A percentile compares a stretch with the other conserved stretches of the same genome.
phyloP scores from a whole-genome alignment of 345 rosid species.

The Noccaea bulbosa region DNA sequence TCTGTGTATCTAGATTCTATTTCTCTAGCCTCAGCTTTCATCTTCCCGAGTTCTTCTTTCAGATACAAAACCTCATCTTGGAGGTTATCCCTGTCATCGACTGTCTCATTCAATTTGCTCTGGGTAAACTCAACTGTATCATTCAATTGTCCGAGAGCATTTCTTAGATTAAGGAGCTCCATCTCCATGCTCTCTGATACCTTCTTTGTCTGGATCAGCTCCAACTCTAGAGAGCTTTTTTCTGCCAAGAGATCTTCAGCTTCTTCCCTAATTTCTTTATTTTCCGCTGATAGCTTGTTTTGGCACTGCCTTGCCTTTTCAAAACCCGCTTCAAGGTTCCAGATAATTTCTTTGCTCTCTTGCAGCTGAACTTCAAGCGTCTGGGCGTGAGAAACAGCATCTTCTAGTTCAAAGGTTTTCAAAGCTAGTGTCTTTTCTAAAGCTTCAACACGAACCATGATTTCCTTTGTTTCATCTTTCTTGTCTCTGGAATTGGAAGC shows the following conservation, averaged over 20 bases:
- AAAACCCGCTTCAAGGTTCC: conserved; percentile 54
- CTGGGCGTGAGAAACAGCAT: conserved; percentile 53
- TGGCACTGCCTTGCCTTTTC: conserved; percentile 48
- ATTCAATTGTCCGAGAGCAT: conserved; percentile 64
- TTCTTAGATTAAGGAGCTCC: conserved; percentile 63
- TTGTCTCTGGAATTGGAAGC: conserved; percentile 77
- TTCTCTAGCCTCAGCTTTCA: conserved; percentile 59
- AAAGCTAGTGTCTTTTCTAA: conserved; percentile 68
- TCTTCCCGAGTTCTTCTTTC: conserved; percentile 62
- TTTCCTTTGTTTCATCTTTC: conserved; percentile 77
- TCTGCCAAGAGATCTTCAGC: conserved; percentile 53
- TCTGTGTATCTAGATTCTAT: conserved; percentile 68
- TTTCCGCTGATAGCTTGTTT: conserved; percentile 50
- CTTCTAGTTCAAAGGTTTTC: conserved; percentile 64
- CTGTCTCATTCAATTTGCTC: conserved; percentile 52
- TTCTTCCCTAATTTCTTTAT: conserved; percentile 56
- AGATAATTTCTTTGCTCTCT: conserved; percentile 60
- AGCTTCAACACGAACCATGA: conserved; percentile 62
- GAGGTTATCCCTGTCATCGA: conserved; percentile 67
- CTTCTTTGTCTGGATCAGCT: conserved; percentile 56
- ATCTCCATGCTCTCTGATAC: conserved; percentile 68
- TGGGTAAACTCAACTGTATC: conserved; percentile 59
- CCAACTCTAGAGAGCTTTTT: conserved; percentile 58
- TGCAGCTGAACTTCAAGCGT: conserved; percentile 65
- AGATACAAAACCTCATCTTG: conserved; percentile 56